Conservation (phyloP, 2,329 filamentous ascomycete genomes). For the Aspergillus puulaauensis region DNA sequence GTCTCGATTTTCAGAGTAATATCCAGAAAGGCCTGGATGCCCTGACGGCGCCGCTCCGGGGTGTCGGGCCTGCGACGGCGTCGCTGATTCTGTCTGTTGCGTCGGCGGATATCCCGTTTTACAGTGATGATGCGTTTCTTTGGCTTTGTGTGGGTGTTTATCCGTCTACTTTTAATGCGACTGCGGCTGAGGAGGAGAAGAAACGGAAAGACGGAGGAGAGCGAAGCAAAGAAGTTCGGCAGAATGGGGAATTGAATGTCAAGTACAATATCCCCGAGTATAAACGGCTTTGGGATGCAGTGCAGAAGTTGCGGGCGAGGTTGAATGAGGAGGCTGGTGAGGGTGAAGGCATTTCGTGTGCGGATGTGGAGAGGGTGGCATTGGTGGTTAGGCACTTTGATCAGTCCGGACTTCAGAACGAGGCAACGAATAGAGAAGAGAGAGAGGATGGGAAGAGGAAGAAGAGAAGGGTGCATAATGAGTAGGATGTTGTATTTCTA, state of each 20-base stretch:
- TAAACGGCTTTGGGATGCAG: conserved; percentile 30
- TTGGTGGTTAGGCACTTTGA: conserved; percentile 38
- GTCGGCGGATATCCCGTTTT: conserved; percentile 37
- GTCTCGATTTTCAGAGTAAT: neutral
- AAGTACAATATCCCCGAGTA: conserved; percentile 45
- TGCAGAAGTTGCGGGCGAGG: conserved; percentile 20
- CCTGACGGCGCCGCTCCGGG: conserved; percentile 37
- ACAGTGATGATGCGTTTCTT: conserved; percentile 43
- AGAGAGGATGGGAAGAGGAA: conserved; percentile 1
- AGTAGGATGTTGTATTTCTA: neutral
- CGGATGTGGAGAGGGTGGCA: conserved; percentile 38
- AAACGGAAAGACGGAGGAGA: neutral
- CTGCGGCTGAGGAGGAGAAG: neutral
- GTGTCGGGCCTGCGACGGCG: conserved; percentile 44
- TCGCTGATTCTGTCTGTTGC: conserved; percentile 42
- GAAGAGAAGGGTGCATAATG: neutral
- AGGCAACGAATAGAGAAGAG: neutral
- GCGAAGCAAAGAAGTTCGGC: conserved; percentile 10
- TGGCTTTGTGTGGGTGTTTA: conserved; percentile 35
- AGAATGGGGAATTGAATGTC: conserved; percentile 32
- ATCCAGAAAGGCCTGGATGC: conserved; percentile 34
- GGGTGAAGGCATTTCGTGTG: conserved; percentile 26
- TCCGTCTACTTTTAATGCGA: neutral
- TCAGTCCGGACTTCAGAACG: conserved; percentile 16
- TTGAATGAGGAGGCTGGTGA: conserved; percentile 13